Evolutionary conservation across 208 protist genomes (phyloP).

Genomic region (Trichomonas tenax): DNA sequence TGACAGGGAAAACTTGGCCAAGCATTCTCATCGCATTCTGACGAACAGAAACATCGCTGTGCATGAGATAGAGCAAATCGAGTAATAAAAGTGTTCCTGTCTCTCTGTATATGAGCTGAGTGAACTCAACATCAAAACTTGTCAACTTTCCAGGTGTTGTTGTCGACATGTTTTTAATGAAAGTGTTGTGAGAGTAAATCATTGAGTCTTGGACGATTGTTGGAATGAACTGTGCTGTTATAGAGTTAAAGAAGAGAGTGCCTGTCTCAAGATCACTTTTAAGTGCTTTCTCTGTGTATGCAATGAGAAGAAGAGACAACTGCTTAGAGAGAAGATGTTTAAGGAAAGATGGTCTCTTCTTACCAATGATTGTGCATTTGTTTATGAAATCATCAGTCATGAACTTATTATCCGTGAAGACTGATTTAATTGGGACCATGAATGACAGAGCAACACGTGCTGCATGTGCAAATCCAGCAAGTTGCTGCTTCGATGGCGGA

Average conservation of each 20-base stretch:
- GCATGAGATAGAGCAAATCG: not conserved
- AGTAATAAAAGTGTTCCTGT: not conserved
- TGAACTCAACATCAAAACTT: not conserved
- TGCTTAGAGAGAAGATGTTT: not conserved
- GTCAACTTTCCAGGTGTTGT: not conserved
- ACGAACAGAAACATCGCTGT: not conserved
- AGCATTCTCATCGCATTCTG: not conserved
- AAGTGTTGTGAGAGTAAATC: not conserved
- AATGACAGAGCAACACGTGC: not conserved
- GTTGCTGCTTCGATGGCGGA: not conserved
- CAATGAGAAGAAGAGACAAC: not conserved
- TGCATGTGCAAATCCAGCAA: not conserved
- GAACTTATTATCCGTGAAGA: not conserved
- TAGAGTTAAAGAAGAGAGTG: not conserved
- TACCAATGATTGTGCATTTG: not conserved
- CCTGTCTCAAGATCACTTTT: not conserved
- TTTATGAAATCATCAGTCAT: not conserved
- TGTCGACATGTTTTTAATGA: not conserved
- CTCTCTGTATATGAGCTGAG: not conserved
- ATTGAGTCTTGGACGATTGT: not conserved
- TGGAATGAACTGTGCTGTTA: not conserved
- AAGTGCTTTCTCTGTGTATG: not conserved
- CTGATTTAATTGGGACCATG: not conserved
- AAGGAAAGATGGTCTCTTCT: not conserved
- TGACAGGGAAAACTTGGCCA: not conserved